Evolutionary conservation across 352 stramenopile species (phyloP), one percentile per base, ranked within the genome.

Genomic region (Phytophthora fragariaefolia): DNA sequence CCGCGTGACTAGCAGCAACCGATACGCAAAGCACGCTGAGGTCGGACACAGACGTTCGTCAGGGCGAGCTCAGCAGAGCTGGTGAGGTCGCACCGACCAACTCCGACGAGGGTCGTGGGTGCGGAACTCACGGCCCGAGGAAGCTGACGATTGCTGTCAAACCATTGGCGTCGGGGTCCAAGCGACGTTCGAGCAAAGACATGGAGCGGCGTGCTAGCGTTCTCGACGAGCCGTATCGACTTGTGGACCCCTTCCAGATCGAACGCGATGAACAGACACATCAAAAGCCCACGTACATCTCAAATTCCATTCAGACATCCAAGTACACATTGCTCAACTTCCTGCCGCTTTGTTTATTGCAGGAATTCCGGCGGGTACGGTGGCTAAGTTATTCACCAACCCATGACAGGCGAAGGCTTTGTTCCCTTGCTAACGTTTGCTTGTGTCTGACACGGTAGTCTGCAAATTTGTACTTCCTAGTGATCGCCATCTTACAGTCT

Each of bases 391-490:
- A 7, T n/a, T 47, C 22, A 9, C 13, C 30, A 36, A 36, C 12
- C 6, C 30, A 36, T 6, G 30, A 12, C 30, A 36, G 30, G 30
- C 30, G 24, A 34, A n/a, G 32, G 23, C 7, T 46, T 59, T 8
- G 24, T 27, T 7, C 34, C 4, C 12, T 12, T 36, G 32, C 57
- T 64, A 50, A 64, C 54, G 46, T 12, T 15, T 60, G 96, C 26
- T 85, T 94, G 43, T 60, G 69, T 32, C 71, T 87, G 51, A 83
- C 85, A 67, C 91, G 77, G 30, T 63, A 93, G 73, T 92, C 96
- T 56, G 93, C 91, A 3, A 98, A 98, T 66, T 71, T 98, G 61
- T 98, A 98, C 74, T 98, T 98, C 73, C 69, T 98, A 12, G 79
- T 92, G 61, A 96, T 98, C 45, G 91, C 91, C 4, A 75, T 94